Evolutionary conservation across 2,329 filamentous ascomycete species (phyloP), one percentile per base, ranked within the genome.

Genomic region (Lojkania enalia): DNA sequence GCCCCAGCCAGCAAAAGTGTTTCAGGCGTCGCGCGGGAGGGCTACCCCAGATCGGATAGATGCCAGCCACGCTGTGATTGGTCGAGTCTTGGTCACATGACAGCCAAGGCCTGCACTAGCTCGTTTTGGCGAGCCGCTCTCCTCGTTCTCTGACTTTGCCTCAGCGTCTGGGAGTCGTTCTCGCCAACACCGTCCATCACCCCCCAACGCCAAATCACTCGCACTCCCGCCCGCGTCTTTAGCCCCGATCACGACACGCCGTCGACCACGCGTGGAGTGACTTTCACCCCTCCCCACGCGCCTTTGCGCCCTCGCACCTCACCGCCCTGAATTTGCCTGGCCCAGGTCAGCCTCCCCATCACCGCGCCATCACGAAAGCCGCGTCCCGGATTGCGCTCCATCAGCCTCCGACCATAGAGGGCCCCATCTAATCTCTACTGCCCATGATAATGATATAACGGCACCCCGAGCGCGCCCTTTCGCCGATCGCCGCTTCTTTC

Each of bases 361-460:
- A 51, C 54, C 60, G 66, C 66, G 66, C 66, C 63, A 55, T 55
- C 55, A 53, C 53, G 51, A 53, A 58, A 48, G 54, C 54, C 58
- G 55, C 51, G 55, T 54, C 54, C 57, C 63, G 64, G 59, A 55
- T 47, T 52, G 40, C 41, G 46, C 23, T 58, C 48, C 64, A 67
- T 66, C 65, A 62, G 51, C 61, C 52, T 55, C 60, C 57, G 62
- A 51, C 48, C 54, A 58, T 42, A 46, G 50, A 48, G 47, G 46
- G 41, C 52, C 46, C 49, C 41, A 51, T 14, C 51, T 51, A 57
- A 59, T 58, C 55, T 60, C 61, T 52, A 55, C 63, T 23, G 45
- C 51, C 46, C 55, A 49, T 55, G 57, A 70, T 60, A 60, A 70
- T 70, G 66, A 51, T 48, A 65, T 70, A 68, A 63, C 44, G 50